Evolutionary conservation across 2,329 filamentous ascomycete species (phyloP).

Genomic region (Xylariaceae sp.): DNA sequence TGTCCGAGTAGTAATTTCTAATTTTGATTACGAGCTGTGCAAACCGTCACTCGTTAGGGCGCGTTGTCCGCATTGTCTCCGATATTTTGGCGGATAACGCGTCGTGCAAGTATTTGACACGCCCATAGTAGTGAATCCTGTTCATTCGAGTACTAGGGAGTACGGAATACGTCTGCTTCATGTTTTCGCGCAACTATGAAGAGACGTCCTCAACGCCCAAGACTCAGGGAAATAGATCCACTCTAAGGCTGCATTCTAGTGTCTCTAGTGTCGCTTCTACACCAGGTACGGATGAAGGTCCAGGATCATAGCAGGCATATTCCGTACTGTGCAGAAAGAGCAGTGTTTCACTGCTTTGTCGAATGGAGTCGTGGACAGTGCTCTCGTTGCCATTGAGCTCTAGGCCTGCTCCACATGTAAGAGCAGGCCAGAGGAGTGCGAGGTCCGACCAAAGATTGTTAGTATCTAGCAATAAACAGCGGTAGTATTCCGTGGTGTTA

Average conservation of each 20-base stretch:
- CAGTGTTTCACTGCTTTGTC: neutral
- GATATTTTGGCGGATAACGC: neutral
- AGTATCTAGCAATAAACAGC: neutral
- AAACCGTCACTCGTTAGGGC: neutral
- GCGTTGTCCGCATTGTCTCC: neutral
- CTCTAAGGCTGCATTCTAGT: neutral
- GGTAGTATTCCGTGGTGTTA: neutral
- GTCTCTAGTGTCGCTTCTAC: neutral
- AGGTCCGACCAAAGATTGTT: neutral
- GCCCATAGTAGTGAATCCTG: neutral
- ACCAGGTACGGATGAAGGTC: neutral
- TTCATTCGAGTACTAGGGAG: neutral
- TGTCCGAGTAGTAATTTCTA: neutral
- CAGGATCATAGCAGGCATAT: neutral
- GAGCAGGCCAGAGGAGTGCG: neutral
- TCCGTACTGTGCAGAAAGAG: neutral
- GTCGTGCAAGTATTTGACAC: slow-evolving; percentile 4
- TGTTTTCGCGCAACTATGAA: neutral
- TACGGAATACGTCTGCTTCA: no score
- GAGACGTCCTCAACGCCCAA: neutral
- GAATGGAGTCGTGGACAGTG: neutral
- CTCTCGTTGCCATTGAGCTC: neutral
- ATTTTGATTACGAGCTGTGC: neutral
- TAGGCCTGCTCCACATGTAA: neutral
- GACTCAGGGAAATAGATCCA: neutral